Conservation (phyloP, 1,139 yeast genomes). For the Casaregolazyma suthepensis region DNA sequence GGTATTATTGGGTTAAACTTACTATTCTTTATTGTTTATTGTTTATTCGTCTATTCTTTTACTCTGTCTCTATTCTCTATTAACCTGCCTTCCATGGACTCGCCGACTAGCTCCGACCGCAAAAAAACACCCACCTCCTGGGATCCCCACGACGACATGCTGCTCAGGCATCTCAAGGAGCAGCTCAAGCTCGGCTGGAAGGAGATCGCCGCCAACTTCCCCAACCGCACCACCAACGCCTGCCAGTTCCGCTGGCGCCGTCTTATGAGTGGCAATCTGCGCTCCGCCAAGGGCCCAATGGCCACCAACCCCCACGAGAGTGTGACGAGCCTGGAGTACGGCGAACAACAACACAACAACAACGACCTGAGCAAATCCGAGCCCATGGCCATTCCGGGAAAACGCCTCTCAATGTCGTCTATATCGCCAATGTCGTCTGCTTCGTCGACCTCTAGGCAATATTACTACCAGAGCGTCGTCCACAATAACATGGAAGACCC, state of each 20-base stretch:
- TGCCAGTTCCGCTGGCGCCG: conserved; percentile 82
- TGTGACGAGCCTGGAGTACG: conserved; percentile 1
- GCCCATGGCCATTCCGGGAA: neutral
- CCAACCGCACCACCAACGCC: conserved; percentile 71
- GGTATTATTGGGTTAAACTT: no score
- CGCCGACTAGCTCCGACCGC: conserved; percentile 14
- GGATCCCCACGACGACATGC: conserved; percentile 70
- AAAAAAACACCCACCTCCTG: conserved; percentile 59
- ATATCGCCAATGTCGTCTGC: conserved; percentile 9
- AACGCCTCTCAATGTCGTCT: neutral
- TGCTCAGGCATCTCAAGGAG: conserved; percentile 65
- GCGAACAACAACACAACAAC: neutral
- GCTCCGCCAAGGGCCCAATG: conserved; percentile 16
- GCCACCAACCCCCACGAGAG: conserved; percentile 9
- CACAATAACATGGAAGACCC: neutral
- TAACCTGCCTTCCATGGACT: neutral
- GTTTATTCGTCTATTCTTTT: neutral
- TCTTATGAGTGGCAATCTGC: conserved; percentile 43
- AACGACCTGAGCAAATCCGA: neutral
- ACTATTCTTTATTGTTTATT: no score
- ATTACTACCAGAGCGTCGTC: conserved; percentile 4
- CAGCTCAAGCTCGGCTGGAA: conserved; percentile 74
- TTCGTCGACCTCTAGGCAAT: conserved; percentile 7
- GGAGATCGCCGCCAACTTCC: conserved; percentile 66
- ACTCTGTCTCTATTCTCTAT: neutral